A percentile compares a stretch with the other conserved stretches of the same genome.
Evolutionary conservation across 371 early-diverging fungal species (phyloP).

Genomic region (Syncephalastrum sp.): DNA sequence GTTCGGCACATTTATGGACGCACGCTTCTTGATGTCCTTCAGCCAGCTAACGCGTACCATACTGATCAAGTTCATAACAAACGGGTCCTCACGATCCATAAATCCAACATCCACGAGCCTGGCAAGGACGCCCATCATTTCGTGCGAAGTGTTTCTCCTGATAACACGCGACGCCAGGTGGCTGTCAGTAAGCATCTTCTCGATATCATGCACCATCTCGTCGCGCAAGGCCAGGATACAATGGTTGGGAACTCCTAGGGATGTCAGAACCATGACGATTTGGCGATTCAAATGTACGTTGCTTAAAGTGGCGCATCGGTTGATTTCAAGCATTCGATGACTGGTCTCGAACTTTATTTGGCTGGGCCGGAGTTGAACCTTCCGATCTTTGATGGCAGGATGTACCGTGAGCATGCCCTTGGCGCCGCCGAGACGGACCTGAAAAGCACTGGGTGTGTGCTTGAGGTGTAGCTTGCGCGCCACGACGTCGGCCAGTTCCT

Average conservation of each 20-base stretch:
- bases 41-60: conserved; percentile 48
- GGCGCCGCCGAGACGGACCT: conserved; percentile 73
- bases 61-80: conserved; percentile 47
- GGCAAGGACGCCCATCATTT: conserved; percentile 31
- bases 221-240: conserved; percentile 44
- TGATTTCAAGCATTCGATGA: conserved; percentile 53
- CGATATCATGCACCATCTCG: conserved; percentile 33
- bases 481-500: conserved; percentile 44
- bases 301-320: conserved; percentile 34
- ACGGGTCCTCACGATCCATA: conserved; percentile 48
- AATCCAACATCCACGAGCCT: conserved; percentile 51
- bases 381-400: conserved; percentile 17
- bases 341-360: conserved; percentile 63
- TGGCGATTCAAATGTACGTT: conserved; percentile 64
- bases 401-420: conserved; percentile 64
- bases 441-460: conserved; percentile 66
- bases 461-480: conserved; percentile 34
- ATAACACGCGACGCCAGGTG: conserved; percentile 33
- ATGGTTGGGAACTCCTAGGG: conserved; percentile 54
- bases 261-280: conserved; percentile 56
- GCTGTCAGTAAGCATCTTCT: conserved; percentile 30
- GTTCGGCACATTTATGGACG: conserved; percentile 56
- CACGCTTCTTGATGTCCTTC: conserved; percentile 55
- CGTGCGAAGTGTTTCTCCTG: conserved; percentile 31
- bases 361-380: conserved; percentile 54